Conservation (phyloP, 1,284 basidiomycete species). For the Ganoderma boninense region DNA sequence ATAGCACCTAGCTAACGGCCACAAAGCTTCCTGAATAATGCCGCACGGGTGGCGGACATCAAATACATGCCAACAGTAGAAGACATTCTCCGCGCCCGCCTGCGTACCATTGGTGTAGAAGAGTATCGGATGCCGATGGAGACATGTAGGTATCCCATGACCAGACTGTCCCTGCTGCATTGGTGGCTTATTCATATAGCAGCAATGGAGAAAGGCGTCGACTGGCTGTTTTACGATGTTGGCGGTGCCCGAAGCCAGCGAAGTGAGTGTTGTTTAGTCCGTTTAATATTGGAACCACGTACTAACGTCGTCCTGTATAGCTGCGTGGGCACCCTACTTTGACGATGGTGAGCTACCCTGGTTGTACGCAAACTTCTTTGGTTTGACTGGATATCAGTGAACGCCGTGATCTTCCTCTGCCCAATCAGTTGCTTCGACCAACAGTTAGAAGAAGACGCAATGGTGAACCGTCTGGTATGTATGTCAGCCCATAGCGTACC, state of each 20-base stretch:
- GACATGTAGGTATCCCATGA: conserved; percentile 41
- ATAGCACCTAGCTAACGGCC: neutral
- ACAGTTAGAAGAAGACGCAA: conserved; percentile 60
- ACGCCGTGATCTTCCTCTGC: conserved; percentile 67
- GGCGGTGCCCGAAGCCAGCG: conserved; percentile 64
- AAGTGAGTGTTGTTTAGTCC: conserved; percentile 44
- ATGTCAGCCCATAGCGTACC: neutral
- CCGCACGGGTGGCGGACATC: conserved; percentile 55
- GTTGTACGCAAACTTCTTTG: neutral
- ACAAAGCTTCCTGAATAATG: conserved; percentile 65
- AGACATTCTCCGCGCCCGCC: conserved; percentile 69
- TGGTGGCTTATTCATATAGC: conserved; percentile 3
- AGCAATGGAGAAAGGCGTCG: conserved; percentile 47
- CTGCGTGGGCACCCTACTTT: conserved; percentile 69
- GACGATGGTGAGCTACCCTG: conserved; percentile 57
- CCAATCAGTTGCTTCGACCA: conserved; percentile 73
- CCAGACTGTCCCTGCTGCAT: neutral
- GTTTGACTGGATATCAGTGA: conserved; percentile 45
- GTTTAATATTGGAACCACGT: no score
- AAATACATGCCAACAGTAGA: conserved; percentile 65
- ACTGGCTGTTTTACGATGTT: conserved; percentile 72
- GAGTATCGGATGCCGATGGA: conserved; percentile 67
- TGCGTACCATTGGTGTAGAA: conserved; percentile 71
- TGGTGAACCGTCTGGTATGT: conserved; percentile 62
- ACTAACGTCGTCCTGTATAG: conserved; percentile 37